Conservation (phyloP, 2,329 filamentous ascomycete species). For the Daldinia eschscholtzii region DNA sequence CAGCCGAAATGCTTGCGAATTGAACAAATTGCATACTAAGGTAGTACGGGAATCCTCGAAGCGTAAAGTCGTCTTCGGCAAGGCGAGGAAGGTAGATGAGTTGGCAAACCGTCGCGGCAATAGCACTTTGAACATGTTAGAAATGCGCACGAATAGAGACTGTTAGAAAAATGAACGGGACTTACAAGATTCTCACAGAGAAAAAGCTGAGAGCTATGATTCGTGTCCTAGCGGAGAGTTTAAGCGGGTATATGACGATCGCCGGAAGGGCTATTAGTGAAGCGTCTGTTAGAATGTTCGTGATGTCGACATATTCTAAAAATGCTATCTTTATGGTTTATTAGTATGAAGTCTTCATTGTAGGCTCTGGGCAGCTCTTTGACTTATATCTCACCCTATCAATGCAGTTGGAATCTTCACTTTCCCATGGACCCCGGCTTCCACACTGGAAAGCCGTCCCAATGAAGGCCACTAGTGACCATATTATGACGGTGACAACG, state of each 20-base stretch:
- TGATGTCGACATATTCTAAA: constrained; percentile 38
- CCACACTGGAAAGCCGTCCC: constrained; percentile 39
- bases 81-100: constrained; percentile 39
- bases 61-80: constrained; percentile 34
- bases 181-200: constrained; percentile 39
- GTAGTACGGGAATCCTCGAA: constrained; percentile 39
- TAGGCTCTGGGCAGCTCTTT: neutral
- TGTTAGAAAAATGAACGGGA: neutral
- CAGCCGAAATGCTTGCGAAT: constrained; percentile 36
- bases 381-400: constrained; percentile 28
- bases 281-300: constrained; percentile 38
- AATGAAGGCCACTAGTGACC: constrained; percentile 35
- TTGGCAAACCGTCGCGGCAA: constrained; percentile 38
- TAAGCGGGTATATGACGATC: constrained; percentile 36
- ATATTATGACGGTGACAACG: constrained; percentile 20
- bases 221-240: constrained; percentile 34
- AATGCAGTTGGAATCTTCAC: constrained; percentile 21
- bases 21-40: constrained; percentile 39
- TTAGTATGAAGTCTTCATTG: constrained; percentile 6
- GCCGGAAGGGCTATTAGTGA: constrained; percentile 37
- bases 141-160: neutral
- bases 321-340: constrained; percentile 24
- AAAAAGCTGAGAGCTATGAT: constrained; percentile 37
- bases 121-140: constrained; percentile 35
- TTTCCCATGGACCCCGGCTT: constrained; percentile 30